phyloP scores from a whole-genome alignment of 2,329 filamentous ascomycete species.

The Stagonosporopsis rhizophila region DNA sequence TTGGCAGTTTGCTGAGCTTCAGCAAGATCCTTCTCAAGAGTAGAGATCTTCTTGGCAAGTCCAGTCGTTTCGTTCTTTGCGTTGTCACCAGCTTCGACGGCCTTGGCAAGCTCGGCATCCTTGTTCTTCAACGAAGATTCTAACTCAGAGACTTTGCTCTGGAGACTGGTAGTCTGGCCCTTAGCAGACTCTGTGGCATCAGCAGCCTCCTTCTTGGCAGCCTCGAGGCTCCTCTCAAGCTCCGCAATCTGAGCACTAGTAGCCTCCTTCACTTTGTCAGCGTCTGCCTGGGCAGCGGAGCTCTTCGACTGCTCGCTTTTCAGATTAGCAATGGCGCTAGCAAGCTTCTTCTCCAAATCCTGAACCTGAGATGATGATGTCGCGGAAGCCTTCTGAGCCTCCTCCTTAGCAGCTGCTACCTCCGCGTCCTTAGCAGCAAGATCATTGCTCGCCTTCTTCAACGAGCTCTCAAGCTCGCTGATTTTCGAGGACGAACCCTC shows the following conservation, averaged over 20 bases:
- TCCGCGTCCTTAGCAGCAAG: slow-evolving; percentile 35
- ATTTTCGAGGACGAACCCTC: slow-evolving; percentile 33
- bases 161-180: slow-evolving; percentile 20
- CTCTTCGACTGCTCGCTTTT: slow-evolving; percentile 17
- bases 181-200: slow-evolving; percentile 31
- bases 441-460: slow-evolving; percentile 33
- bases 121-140: slow-evolving; percentile 31
- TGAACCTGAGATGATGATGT: slow-evolving; percentile 18
- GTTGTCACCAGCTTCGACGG: slow-evolving; percentile 15
- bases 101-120: slow-evolving; percentile 33
- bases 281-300: slow-evolving; percentile 27
- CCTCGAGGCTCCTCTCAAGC: slow-evolving; percentile 29
- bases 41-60: slow-evolving; percentile 12
- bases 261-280: slow-evolving; percentile 23
- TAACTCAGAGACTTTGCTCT: slow-evolving; percentile 27
- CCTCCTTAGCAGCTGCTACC: slow-evolving; percentile 25
- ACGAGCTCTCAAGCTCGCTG: slow-evolving; percentile 27
- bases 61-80: slow-evolving; percentile 54
- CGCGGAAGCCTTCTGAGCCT: slow-evolving; percentile 26
- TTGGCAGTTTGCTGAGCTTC: slow-evolving; percentile 26
- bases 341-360: slow-evolving; percentile 23
- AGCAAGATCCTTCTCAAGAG: slow-evolving; percentile 21
- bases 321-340: slow-evolving; percentile 7
- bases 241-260: slow-evolving; percentile 31
- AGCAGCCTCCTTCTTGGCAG: slow-evolving; percentile 21